Base-by-base conservation (phyloP, 2,329 filamentous ascomycete genomes). In the Ophiostoma himal-ulmi region DNA sequence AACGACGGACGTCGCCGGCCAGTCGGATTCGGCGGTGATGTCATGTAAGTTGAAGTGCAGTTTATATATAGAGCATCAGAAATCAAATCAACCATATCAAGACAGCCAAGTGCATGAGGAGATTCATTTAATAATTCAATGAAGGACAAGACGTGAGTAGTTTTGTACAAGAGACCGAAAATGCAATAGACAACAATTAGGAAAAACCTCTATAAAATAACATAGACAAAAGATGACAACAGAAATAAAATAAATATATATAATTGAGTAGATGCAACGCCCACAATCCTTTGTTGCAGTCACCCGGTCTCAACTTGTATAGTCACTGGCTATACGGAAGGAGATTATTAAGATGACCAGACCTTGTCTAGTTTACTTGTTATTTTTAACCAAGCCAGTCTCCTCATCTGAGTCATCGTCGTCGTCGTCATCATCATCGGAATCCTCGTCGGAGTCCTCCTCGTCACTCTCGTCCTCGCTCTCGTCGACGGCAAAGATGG, bases 381-480 rank as follows among this genome's bases (percentile, higher is more conserved):
- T 84, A 64, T 77, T 77, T 73, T 78, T 80, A 60, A 88, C 85
- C 73, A 88, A 78, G 68, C 83, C 86, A 22, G 84, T 85, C 71
- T 89, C 87, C 74, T 90, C 88, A 26, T 82, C 84, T 0, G 77
- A 78, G 10, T 76, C 79, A 14, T 82, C 82, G 22, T 89, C 91
- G 57, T 93, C 94, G 11, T 98, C 92, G 0, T 94, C 94, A 70
- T 92, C 90, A 70, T 92, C 91, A 70, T 92, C 90, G 70, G 89
- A 87, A 73, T 90, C 88, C 26, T 76, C 78, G 8, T 76, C 79
- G 14, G 82, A 82, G 26, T 89, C 91, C 44, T 93, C 94, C 10
- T 98, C 92, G 0, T 94, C 94, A 70, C 92, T 90, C 70, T 90
- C 93, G 83, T 93, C 94, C 77, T 90, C 92, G 77, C 95, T 93